Evolutionary conservation across 768 basidiomycete genomes (phyloP).

Genomic region (Amanita pseudoporphyria): DNA sequence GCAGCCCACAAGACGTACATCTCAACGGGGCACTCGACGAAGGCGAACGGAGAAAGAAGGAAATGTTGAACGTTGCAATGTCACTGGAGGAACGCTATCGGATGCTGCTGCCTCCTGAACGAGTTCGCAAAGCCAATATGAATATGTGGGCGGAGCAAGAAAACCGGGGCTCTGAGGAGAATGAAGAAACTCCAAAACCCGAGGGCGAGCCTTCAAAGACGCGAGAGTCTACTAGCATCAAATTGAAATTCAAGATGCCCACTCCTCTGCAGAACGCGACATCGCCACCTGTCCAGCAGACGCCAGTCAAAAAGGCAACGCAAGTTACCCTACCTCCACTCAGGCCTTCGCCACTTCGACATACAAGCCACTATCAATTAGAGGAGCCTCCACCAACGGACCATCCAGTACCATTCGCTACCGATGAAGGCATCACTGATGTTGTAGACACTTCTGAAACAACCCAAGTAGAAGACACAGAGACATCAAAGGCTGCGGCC

Average conservation of each 20-base stretch:
- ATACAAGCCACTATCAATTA: slow-evolving; percentile 1
- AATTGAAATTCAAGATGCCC: slow-evolving; percentile 4
- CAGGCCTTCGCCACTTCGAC: slow-evolving; percentile 10
- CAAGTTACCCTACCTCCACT: slow-evolving; percentile 12
- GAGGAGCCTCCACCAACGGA: background rate
- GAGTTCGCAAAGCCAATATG: slow-evolving; percentile 16
- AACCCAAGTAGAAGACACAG: background rate
- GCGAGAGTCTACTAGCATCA: background rate
- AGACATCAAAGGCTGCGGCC: background rate
- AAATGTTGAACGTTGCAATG: slow-evolving; percentile 65
- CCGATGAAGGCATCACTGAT: background rate
- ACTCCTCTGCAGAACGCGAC: background rate
- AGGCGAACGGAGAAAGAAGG: slow-evolving; percentile 64
- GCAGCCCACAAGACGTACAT: slow-evolving; percentile 23
- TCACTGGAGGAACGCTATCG: slow-evolving; percentile 65
- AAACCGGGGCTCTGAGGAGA: slow-evolving; percentile 2
- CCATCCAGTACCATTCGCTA: background rate
- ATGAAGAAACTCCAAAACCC: background rate
- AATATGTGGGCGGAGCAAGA: slow-evolving; percentile 2
- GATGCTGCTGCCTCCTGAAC: slow-evolving; percentile 62
- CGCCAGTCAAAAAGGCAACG: slow-evolving; percentile 17
- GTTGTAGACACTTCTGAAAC: background rate
- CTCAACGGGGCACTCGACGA: slow-evolving; percentile 37
- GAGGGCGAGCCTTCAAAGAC: background rate
- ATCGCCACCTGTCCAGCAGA: slow-evolving; percentile 12